These are phyloP conservation scores for Cocos nucifera DNA, from an alignment of 176 grass and related monocot genomes.

Conservation along the genomic window DNA sequence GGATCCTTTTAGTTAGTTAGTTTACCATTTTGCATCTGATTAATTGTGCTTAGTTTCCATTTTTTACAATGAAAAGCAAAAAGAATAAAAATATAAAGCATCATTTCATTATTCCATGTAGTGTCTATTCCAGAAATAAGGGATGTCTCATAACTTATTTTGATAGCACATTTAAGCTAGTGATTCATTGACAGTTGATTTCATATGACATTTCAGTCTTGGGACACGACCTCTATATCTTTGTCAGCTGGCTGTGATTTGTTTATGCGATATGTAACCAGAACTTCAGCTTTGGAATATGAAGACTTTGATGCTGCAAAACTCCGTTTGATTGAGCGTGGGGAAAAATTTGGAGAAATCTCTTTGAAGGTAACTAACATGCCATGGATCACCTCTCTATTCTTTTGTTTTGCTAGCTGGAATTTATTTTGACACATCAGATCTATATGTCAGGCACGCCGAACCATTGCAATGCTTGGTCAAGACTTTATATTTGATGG, in stretches of 20 bases:
- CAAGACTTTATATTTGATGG: constrained; percentile 91
- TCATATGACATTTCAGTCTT: constrained; percentile 48
- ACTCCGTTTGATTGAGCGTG: constrained; percentile 81
- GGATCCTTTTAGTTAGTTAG: too few relatives aligned
- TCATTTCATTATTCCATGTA: too few relatives aligned
- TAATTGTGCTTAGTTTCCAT: too few relatives aligned
- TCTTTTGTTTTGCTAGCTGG: background rate
- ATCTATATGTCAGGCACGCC: constrained; percentile 56
- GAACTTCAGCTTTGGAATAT: constrained; percentile 87
- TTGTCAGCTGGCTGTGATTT: constrained; percentile 87
- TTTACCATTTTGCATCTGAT: too few relatives aligned
- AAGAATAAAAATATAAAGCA: too few relatives aligned
- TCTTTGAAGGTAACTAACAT: constrained; percentile 65
- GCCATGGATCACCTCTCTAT: background rate
- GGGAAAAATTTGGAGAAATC: constrained; percentile 97
- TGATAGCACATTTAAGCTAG: too few relatives aligned
- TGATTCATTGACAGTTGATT: too few relatives aligned
- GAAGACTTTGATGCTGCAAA: constrained; percentile 94
- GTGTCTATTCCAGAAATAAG: too few relatives aligned
- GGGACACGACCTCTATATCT: constrained; percentile 91
- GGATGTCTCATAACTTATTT: too few relatives aligned
- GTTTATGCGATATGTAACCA: constrained; percentile 94
- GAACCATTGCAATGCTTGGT: constrained; percentile 93
- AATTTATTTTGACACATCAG: background rate
- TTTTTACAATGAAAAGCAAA: too few relatives aligned